Evolutionary conservation across 2,329 filamentous ascomycete genomes (phyloP).

Genomic region (Tolypocladium sp.): DNA sequence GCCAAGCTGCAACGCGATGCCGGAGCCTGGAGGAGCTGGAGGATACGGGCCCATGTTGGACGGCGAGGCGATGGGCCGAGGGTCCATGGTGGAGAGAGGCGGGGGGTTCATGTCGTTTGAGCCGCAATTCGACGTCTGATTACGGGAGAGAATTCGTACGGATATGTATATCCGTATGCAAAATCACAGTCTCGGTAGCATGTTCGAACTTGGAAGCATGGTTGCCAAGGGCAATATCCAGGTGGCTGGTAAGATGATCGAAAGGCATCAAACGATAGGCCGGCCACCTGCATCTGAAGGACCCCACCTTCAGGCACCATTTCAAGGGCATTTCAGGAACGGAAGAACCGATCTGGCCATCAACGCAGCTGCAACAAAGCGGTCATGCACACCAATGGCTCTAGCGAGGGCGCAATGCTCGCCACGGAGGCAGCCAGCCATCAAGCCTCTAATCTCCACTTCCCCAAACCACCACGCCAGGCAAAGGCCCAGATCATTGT

Average conservation of each 20-base stretch:
- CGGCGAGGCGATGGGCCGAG: constrained; percentile 12
- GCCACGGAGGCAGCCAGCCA: not conserved
- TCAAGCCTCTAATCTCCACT: not conserved
- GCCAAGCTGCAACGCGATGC: constrained; percentile 10
- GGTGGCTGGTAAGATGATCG: not conserved
- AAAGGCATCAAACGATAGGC: not conserved
- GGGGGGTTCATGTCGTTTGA: not conserved
- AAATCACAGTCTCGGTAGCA: not conserved
- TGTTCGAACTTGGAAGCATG: not conserved
- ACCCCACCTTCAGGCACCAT: not conserved
- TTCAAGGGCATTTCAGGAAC: too few species aligned
- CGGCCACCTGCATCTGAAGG: not conserved
- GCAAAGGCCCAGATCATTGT: not conserved
- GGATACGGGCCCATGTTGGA: constrained; percentile 6
- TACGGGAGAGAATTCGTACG: too few species aligned
- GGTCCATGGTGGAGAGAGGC: not conserved
- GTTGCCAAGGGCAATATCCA: not conserved
- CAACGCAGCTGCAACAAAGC: too few species aligned
- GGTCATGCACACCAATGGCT: too few species aligned
- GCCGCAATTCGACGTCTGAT: not conserved
- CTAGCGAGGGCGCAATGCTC: too few species aligned
- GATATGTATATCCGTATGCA: not conserved
- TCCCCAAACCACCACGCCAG: not conserved
- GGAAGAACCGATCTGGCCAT: too few species aligned
- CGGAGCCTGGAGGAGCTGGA: constrained; percentile 7